Evolutionary conservation across 2,329 filamentous ascomycete species (phyloP), one percentile per base, ranked within the genome.

Genomic region (Chaetothyriales sp.): DNA sequence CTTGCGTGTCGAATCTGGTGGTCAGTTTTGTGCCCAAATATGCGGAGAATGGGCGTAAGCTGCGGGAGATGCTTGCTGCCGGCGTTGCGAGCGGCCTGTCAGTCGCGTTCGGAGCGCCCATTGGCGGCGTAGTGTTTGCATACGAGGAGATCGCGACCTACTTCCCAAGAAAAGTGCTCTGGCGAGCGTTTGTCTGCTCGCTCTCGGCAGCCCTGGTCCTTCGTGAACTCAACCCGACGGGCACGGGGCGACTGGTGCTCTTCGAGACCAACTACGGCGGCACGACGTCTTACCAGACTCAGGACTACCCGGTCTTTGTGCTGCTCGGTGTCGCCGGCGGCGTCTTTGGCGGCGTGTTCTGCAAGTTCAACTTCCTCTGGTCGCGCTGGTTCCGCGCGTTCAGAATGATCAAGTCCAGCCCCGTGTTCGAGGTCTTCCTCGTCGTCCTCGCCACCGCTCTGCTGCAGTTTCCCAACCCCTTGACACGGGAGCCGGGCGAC

Each of bases 71-170:
- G 60, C 66, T 80, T 9, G 74, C 73, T 44, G 76, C 76, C 2
- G 74, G 75, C 1, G 79, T 75, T 55, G 75, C 77, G 0, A 68
- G 75, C 10, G 78, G 77, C 1, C 62, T 81, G 46, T 75, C 73
- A 18, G 78, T 80, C 0, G 78, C 77, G 0, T 81, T 80, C 56
- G 78, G 78, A 5, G 77, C 78, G 18, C 78, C 78, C 0, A 79
- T 80, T 48, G 77, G 77, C 1, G 77, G 77, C 7, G 77, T 80
- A 0, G 64, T 80, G 3, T 81, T 81, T 61, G 74, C 71, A 44
- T 79, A 79, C 51, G 74, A 77, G 64, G 77, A 80, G 64, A 78
- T 80, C 54, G 73, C 70, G 54, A 79, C 76, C 0, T 78, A 79
- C 53, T 80, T 80, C 49, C 77, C 76, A 0, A 66, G 74, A 1